These are phyloP conservation scores for Colletotrichum nymphaeae DNA, from an alignment of 2,329 filamentous ascomycete species.

Conservation along the genomic window DNA sequence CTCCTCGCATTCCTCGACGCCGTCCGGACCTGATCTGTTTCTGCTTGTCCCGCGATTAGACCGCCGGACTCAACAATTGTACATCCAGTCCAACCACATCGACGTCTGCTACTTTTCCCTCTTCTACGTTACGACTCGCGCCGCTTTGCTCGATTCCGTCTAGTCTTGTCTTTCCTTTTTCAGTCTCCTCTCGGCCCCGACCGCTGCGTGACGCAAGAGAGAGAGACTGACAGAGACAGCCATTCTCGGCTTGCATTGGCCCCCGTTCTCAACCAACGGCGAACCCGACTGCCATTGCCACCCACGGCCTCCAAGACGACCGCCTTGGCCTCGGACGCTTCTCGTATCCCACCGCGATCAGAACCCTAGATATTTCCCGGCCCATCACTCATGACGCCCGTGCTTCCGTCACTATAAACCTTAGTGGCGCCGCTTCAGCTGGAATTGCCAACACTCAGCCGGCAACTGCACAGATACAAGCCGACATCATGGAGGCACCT, in stretches of 20 bases:
- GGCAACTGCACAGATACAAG: slow-evolving; percentile 22
- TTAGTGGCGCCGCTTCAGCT: slow-evolving; percentile 29
- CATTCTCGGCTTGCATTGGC: slow-evolving; percentile 14
- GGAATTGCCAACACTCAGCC: slow-evolving; percentile 21
- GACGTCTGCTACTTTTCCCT: slow-evolving; percentile 6
- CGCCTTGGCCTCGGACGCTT: slow-evolving; percentile 26
- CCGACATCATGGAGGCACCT: slow-evolving; percentile 49
- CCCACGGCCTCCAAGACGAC: slow-evolving; percentile 24
- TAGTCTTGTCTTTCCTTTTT: slow-evolving; percentile 21
- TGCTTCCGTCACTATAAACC: slow-evolving; percentile 33
- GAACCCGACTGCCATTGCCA: slow-evolving; percentile 27
- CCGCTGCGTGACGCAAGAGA: not conserved
- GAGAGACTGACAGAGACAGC: slow-evolving; percentile 8
- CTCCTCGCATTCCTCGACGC: slow-evolving; percentile 25
- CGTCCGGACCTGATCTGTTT: slow-evolving; percentile 29
- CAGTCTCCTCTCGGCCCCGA: not conserved
- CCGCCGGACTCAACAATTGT: slow-evolving; percentile 14
- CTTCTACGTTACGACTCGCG: not conserved
- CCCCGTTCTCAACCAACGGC: slow-evolving; percentile 24
- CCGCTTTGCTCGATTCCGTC: slow-evolving; percentile 7
- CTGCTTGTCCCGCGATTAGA: slow-evolving; percentile 29
- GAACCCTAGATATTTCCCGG: not conserved
- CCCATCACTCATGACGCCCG: slow-evolving; percentile 33
- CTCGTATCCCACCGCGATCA: slow-evolving; percentile 25
- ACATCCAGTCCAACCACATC: not conserved